Base-by-base conservation (phyloP, 305 asterid species). In the Solanum hybrid region DNA sequence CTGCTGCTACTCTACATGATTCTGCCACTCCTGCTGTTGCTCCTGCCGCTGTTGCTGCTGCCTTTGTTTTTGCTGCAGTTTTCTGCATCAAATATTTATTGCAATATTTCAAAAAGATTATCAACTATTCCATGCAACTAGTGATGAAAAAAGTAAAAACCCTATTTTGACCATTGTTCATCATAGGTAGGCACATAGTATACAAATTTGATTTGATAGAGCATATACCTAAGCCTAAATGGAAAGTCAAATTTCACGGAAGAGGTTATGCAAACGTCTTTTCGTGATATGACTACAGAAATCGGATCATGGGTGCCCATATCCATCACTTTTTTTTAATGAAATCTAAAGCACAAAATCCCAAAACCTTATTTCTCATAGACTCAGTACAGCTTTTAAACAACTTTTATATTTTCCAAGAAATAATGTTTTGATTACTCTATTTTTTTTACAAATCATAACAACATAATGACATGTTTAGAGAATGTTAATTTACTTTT, bases 401-500 rank as follows among this genome's bases (percentile, higher is more conserved):
- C 88, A 11, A 10, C 8, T 91, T 94, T 92, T 92, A 32, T 95
- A 94, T 93, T 95, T 95, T 95, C 98, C 98, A 96, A 95, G 96
- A 93, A 93, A 92, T 92, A 86, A 91, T 90, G 92, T 75, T 89
- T 88, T 5, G 10, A 90, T 60, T 86, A 66, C 37, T 73, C 76
- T 29, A 4, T 87, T 24, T 6, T 6, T 9, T 12, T 56, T 2
- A 56, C 14, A 82, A 84, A 93, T 95, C 95, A 94, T 94, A 35
- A 51, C 76, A 88, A 90, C 86, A 94, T 94, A 90, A 93, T 94
- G 82, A 60, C 36, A 31, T 38, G 71, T 45, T 24, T 88, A 64
- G 17, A 38, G 78, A 36, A 45, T 77, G 72, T 60, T 89, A 89
- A 78, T 82, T 71, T 51, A 6, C 88, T n/a, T 78, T 78, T 87